A percentile compares a stretch with the other conserved stretches of the same genome.
Conservation (phyloP, 148 eudicot genomes). For the Nyssa sinensis region DNA sequence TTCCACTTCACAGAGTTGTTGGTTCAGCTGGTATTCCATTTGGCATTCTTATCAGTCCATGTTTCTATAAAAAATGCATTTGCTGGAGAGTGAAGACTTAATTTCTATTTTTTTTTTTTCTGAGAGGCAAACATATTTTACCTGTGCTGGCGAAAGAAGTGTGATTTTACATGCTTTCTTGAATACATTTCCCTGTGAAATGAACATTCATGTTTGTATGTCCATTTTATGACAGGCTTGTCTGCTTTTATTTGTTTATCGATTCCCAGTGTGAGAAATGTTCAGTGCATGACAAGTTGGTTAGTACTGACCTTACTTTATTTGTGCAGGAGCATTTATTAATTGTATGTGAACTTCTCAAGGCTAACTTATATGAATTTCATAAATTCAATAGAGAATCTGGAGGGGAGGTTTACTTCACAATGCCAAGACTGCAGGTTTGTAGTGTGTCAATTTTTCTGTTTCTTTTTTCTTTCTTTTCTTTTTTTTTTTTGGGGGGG, state of each 20-base stretch:
- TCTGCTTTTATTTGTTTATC: background rate
- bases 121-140: too few relatives aligned
- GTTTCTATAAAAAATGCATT: too few relatives aligned
- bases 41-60: too few relatives aligned
- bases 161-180: background rate
- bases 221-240: too few relatives aligned
- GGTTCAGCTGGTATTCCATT: too few relatives aligned
- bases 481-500: too few relatives aligned
- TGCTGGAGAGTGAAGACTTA: too few relatives aligned
- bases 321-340: constrained; percentile 84
- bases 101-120: too few relatives aligned
- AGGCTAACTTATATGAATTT: constrained; percentile 95
- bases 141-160: too few relatives aligned
- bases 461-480: too few relatives aligned
- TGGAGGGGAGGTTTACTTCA: constrained; percentile 99
- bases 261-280: background rate
- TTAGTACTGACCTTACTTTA: background rate
- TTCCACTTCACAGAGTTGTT: too few relatives aligned
- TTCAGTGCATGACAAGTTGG: constrained; percentile 3
- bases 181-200: background rate
- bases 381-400: constrained; percentile 99
- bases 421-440: constrained; percentile 99
- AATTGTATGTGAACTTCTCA: constrained; percentile 97
- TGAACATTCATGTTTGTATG: too few relatives aligned
- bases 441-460: constrained; percentile 11